Evolutionary conservation across 2,329 filamentous ascomycete species (phyloP).

Genomic region (Delphinella strobiligena): DNA sequence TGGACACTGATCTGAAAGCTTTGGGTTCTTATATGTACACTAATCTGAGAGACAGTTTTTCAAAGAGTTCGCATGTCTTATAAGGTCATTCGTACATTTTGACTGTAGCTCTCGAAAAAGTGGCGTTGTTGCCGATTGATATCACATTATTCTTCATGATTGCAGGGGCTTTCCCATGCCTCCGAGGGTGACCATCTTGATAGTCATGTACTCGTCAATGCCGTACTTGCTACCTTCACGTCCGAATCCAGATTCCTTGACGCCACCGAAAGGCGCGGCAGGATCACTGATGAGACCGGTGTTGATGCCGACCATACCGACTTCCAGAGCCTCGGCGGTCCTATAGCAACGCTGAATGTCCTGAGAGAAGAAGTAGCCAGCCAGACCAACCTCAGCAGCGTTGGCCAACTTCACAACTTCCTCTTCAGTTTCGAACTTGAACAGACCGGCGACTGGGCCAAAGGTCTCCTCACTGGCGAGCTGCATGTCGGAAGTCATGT

Average conservation of each 20-base stretch:
- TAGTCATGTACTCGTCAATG: constrained; percentile 36
- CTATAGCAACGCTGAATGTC: constrained; percentile 48
- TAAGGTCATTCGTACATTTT: too few relatives aligned
- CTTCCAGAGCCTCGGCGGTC: constrained; percentile 56
- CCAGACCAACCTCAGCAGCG: constrained; percentile 69
- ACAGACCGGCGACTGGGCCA: constrained; percentile 81
- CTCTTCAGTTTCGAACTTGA: constrained; percentile 76
- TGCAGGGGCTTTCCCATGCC: constrained; percentile 50
- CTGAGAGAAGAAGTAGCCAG: constrained; percentile 80
- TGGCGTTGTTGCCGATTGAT: too few relatives aligned
- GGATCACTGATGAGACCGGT: constrained; percentile 38
- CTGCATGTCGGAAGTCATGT: constrained; percentile 76
- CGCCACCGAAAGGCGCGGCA: constrained; percentile 29
- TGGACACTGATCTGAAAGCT: too few relatives aligned
- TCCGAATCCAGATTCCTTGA: constrained; percentile 34
- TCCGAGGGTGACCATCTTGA: constrained; percentile 42
- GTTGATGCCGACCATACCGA: constrained; percentile 69
- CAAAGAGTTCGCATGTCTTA: too few relatives aligned
- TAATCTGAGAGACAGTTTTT: too few relatives aligned
- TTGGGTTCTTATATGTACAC: too few relatives aligned
- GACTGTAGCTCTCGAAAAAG: too few relatives aligned
- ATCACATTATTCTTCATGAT: constrained; percentile 14
- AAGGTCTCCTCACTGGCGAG: constrained; percentile 87
- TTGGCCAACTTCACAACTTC: constrained; percentile 84
- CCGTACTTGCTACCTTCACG: constrained; percentile 38